A percentile compares a stretch with the other conserved stretches of the same genome.
These are phyloP conservation scores for Exophiala mesophila DNA, from an alignment of 2,329 filamentous ascomycete species.

Conservation along the genomic window DNA sequence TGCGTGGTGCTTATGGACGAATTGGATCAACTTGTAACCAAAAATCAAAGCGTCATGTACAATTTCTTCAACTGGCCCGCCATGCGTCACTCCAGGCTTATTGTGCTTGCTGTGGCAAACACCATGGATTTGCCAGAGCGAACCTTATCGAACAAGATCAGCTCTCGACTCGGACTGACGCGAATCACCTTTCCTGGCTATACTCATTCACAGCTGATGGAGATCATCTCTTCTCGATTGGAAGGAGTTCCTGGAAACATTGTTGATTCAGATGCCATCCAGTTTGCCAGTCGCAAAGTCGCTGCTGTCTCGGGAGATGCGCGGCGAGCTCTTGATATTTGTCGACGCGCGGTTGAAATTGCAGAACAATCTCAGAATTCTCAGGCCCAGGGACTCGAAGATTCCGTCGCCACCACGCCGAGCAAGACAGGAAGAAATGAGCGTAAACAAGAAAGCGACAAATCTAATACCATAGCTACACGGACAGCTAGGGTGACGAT, in stretches of 20 bases:
- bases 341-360: conserved; percentile 87
- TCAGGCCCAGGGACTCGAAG: conserved; percentile 34
- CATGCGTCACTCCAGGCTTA: conserved; percentile 81
- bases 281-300: conserved; percentile 94
- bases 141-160: conserved; percentile 97
- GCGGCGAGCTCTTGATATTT: conserved; percentile 87
- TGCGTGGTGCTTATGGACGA: conserved; percentile 99
- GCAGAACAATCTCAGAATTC: conserved; percentile 66
- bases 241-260: conserved; percentile 83
- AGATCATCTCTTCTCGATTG: conserved; percentile 91
- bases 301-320: conserved; percentile 95
- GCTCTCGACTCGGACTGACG: conserved; percentile 80
- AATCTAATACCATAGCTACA: conserved; percentile 16
- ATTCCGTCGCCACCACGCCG: conserved; percentile 31
- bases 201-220: conserved; percentile 94
- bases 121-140: conserved; percentile 98
- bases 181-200: conserved; percentile 97
- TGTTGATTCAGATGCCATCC: conserved; percentile 86
- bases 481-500: conserved; percentile 69
- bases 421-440: conserved; percentile 32
- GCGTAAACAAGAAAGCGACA: conserved; percentile 20
- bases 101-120: conserved; percentile 95
- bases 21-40: conserved; percentile 93
- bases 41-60: conserved; percentile 99
- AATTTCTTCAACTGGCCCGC: conserved; percentile 99